phyloP scores from a whole-genome alignment of 208 protist species.

The Phytomonas sp. region DNA sequence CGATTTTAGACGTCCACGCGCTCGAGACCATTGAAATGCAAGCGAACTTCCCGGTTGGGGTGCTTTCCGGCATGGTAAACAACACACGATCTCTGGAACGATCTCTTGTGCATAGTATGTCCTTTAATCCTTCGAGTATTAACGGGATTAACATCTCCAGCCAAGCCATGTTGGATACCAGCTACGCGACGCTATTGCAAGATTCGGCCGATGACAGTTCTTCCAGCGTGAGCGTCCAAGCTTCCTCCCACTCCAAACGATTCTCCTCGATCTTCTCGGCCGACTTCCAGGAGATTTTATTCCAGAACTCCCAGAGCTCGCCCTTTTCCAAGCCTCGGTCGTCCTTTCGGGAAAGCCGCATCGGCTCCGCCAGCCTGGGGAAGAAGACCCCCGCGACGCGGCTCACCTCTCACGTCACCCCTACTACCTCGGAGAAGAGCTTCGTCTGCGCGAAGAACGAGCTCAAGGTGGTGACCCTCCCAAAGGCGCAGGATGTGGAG shows the following conservation, averaged over 20 bases:
- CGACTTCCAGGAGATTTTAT: not conserved
- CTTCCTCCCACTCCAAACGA: not conserved
- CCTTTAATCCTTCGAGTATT: constrained; percentile 3
- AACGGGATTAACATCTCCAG: not conserved
- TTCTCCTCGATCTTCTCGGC: not conserved
- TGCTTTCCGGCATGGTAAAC: constrained; percentile 21
- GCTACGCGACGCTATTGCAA: not conserved
- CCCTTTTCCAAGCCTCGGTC: not conserved
- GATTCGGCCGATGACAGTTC: not conserved
- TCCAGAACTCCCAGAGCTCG: not conserved
- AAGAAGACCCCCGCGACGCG: not conserved
- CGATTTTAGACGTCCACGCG: constrained; percentile 45
- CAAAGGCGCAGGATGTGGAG: constrained; percentile 65
- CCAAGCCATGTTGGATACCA: not conserved
- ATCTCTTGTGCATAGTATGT: constrained; percentile 13
- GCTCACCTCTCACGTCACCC: not conserved
- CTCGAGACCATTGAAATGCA: constrained; percentile 70
- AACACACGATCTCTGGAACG: constrained; percentile 12
- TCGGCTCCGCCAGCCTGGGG: not conserved
- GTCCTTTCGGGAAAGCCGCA: not conserved
- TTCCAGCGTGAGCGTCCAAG: not conserved
- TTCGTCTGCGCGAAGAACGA: constrained; percentile 21
- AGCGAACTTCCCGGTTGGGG: constrained; percentile 52
- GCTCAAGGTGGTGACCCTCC: constrained; percentile 33
- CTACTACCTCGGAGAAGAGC: not conserved